A percentile compares a stretch with the other conserved stretches of the same genome.
Conservation (phyloP, 106 monocot species). For the Allium sativum region DNA sequence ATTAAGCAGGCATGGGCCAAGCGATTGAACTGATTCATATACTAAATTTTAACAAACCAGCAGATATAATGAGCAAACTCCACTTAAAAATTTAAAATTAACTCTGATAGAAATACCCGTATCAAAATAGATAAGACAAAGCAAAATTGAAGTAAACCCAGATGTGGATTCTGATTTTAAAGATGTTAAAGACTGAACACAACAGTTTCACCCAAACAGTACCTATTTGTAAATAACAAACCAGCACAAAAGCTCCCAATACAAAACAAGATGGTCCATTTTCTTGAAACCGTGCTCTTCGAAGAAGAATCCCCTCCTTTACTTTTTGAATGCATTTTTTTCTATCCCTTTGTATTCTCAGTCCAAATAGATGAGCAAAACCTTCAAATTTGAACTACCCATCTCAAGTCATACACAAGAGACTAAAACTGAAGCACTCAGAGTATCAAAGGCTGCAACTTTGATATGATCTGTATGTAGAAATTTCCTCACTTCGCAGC, state of each 20-base stretch:
- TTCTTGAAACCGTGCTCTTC: constrained; percentile 29
- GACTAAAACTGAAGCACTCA: neutral
- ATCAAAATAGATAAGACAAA: neutral
- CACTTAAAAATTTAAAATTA: neutral
- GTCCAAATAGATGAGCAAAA: neutral
- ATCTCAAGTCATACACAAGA: constrained; percentile 1
- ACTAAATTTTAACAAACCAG: neutral
- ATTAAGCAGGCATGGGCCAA: no score
- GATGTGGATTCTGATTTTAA: neutral
- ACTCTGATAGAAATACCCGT: neutral
- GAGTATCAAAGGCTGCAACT: neutral
- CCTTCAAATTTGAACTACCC: neutral
- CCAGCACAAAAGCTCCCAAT: constrained; percentile 54
- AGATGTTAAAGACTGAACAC: neutral
- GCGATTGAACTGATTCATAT: no score
- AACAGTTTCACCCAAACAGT: neutral
- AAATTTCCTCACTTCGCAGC: neutral
- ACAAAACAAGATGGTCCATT: constrained; percentile 47
- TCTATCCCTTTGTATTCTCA: neutral
- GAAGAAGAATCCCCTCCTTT: constrained; percentile 8
- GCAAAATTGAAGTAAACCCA: neutral
- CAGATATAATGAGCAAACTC: neutral
- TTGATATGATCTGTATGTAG: neutral
- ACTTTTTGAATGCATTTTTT: neutral
- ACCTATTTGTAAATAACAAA: constrained; percentile 50